These are phyloP conservation scores for Castanospermum australe DNA, from an alignment of 306 rosid genomes.

Conservation along the genomic window DNA sequence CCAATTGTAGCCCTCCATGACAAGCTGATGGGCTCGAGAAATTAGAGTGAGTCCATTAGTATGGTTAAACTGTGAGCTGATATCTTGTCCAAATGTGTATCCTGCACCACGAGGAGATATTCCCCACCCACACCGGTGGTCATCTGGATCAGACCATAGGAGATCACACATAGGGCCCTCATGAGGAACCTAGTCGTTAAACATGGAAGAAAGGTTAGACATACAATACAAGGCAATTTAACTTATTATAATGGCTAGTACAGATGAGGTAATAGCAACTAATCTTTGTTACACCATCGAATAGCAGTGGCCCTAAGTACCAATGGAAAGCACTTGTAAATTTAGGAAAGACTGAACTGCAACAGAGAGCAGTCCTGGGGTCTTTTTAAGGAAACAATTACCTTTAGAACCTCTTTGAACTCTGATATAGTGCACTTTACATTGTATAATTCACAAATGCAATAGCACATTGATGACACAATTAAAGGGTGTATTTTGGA, in stretches of 20 bases:
- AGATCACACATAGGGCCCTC: slow-evolving; percentile 68
- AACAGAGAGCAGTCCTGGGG: not conserved
- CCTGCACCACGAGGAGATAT: slow-evolving; percentile 62
- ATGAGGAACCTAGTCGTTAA: slow-evolving; percentile 48
- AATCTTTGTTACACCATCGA: not conserved
- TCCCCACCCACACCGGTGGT: slow-evolving; percentile 64
- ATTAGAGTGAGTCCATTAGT: slow-evolving; percentile 55
- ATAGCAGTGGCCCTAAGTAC: not conserved
- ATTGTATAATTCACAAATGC: not conserved
- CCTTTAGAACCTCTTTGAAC: not conserved
- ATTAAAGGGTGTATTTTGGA: not conserved
- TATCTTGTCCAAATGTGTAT: slow-evolving; percentile 56
- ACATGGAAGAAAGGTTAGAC: not conserved
- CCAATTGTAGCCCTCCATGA: slow-evolving; percentile 66
- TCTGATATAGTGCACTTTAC: not conserved
- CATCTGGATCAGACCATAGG: slow-evolving; percentile 56
- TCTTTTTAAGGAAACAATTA: not conserved
- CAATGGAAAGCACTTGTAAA: not conserved
- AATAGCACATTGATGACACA: not conserved
- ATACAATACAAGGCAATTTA: not conserved
- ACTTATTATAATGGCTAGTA: not conserved
- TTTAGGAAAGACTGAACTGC: not conserved
- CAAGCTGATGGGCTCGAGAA: slow-evolving; percentile 65
- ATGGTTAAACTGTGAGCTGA: slow-evolving; percentile 43
- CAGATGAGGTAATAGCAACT: not conserved